Evolutionary conservation across 108 stramenopile genomes (phyloP), one percentile per base, ranked within the genome.

Genomic region (Nitzschia inconspicua): DNA sequence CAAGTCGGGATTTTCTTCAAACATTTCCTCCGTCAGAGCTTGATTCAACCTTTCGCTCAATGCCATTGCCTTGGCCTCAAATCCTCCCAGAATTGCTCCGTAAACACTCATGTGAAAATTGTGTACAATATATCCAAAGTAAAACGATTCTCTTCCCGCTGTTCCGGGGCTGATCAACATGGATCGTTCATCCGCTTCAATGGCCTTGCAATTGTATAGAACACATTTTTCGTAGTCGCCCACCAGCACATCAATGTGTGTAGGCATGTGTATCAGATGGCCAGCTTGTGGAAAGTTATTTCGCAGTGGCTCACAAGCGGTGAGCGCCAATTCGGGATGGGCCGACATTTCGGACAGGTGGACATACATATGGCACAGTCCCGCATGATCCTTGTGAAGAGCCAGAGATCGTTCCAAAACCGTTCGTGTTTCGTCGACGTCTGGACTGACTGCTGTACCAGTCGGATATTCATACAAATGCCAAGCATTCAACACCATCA

Each of bases 401-500:
- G 29, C 35, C 36, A 94, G 47, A 9, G 82, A 75, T 28, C 57
- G 48, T 70, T 86, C 85, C 53, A 94, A 63, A 11, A 94, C 71
- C 1, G 29, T 19, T 44, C 78, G 46, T 3, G 85, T 82, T 51
- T 84, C 80, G 3, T 60, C 68, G 22, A 85, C 71, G 52, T 88
- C 86, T 28, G 73, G 51, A 57, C 82, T 77, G 20, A 84, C 43
- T 4, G 91, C 82, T 41, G 66, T 61, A 16, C 91, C 86, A 23
- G 79, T 80, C 3, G 92, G 92, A 67, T 83, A 90, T 34, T 88
- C 86, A 57, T 83, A 94, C 22, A 94, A 63, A 52, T 86, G 80
- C 92, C 92, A 94, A 46, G 92, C 88, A 68, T 88, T 82, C 46
- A 89, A 67, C 19, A 88, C 80, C 84, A 94, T 86, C 0, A 94